phyloP scores from a whole-genome alignment of 805 yeast species.

The Isabelozyma rhagii region DNA sequence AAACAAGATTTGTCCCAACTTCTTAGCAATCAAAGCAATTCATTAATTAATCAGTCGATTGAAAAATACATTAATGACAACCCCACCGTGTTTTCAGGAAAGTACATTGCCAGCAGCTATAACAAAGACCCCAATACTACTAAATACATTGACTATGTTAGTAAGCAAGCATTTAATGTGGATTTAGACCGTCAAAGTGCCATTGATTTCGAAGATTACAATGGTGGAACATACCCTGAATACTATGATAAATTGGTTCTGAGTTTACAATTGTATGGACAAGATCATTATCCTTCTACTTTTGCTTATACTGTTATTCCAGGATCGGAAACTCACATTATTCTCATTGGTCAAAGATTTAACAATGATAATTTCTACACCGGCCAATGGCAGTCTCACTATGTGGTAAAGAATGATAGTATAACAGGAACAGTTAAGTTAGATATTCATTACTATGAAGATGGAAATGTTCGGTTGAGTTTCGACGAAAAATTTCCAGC shows the following conservation, averaged over 20 bases:
- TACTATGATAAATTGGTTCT: slow-evolving; percentile 27
- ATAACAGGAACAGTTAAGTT: slow-evolving; percentile 57
- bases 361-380: slow-evolving; percentile 81
- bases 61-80: slow-evolving; percentile 24
- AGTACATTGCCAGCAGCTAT: slow-evolving; percentile 28
- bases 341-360: slow-evolving; percentile 68
- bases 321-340: slow-evolving; percentile 37
- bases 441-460: slow-evolving; percentile 91
- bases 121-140: slow-evolving; percentile 32
- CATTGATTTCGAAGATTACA: slow-evolving; percentile 49
- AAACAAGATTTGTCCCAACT: slow-evolving; percentile 21
- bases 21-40: slow-evolving; percentile 14
- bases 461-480: slow-evolving; percentile 86
- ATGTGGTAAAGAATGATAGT: slow-evolving; percentile 34
- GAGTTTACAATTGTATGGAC: slow-evolving; percentile 48
- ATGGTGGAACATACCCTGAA: slow-evolving; percentile 21
- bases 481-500: slow-evolving; percentile 32
- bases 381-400: slow-evolving; percentile 81
- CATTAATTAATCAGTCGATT: slow-evolving; percentile 23
- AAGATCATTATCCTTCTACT: slow-evolving; percentile 63
- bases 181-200: slow-evolving; percentile 51
- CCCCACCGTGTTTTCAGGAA: slow-evolving; percentile 26
- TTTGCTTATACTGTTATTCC: slow-evolving; percentile 46
- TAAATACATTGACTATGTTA: slow-evolving; percentile 52
- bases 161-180: slow-evolving; percentile 51